Base-by-base conservation (phyloP, 805 yeast genomes). In the Schizosaccharomyces pombe region DNA sequence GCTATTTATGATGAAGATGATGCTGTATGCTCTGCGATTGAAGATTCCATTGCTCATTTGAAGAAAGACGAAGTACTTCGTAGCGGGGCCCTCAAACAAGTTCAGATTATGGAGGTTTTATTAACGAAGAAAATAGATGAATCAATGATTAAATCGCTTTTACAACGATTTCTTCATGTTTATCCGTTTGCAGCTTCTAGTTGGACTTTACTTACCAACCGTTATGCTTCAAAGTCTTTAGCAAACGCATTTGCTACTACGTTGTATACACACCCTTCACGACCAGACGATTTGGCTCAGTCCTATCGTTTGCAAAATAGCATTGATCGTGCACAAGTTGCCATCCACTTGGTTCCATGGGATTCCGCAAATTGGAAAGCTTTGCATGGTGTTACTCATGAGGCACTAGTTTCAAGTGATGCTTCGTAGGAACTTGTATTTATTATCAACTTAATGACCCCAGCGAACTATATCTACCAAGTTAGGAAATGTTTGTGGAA, bases 1-100 rank as follows among this genome's bases (percentile, higher is more conserved):
- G 71, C 91, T 2, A 69, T 79, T 8, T 82, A 85, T 53, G 70
- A 77, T 52, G 67, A 75, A 55, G 68, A 70, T 4, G 80, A 75
- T 14, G 79, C 78, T 56, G 70, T 82, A 54, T 63, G 72, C 40
- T 77, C 74, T 1, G 78, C 91, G 0, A 71, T 80, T 16, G 73
- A 73, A 54, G 80, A 43, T n/a, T 19, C 49, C n/a, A n/a, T 43
- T 6, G 3, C 14, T 1, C 19, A 43, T 19, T 22, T 43, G 11
- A 22, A 26, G 30, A 22, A 22, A 30, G 30, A 43, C 31, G 26
- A 19, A 19, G 11, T 8, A 12, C 8, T 16, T 22, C 19, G 14
- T 5, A 19, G 16, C 9, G 30, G 26, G 11, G 26, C 28, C 3
- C 3, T 43, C 19, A 4, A 6, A 9, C 16, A 14, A 1, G 2